Conservation (phyloP, 805 yeast genomes). For the Metschnikowia amazonensis region DNA sequence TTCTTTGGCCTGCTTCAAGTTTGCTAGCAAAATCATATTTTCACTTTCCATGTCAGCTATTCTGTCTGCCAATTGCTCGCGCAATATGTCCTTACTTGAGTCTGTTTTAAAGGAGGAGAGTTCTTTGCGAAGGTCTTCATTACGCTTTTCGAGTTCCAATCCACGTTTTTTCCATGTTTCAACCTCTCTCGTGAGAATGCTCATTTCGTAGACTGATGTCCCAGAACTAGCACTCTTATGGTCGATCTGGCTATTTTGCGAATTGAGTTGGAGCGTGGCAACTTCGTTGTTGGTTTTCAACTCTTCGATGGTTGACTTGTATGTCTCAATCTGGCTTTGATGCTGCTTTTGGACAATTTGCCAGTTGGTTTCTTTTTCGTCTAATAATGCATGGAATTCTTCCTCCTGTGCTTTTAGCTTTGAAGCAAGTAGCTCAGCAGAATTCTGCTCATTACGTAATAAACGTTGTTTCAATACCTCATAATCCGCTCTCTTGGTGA, state of each 20-base stretch:
- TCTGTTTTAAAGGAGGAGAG: conserved; percentile 53
- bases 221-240: conserved; percentile 27
- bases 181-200: conserved; percentile 68
- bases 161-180: conserved; percentile 66
- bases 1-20: conserved; percentile 48
- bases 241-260: conserved; percentile 44
- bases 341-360: conserved; percentile 50
- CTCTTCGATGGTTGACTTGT: conserved; percentile 58
- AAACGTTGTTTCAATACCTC: conserved; percentile 66
- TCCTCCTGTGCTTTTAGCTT: conserved; percentile 68
- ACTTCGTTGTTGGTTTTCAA: conserved; percentile 63
- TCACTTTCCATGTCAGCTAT: conserved; percentile 62
- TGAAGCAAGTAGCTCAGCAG: conserved; percentile 51
- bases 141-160: conserved; percentile 69
- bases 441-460: conserved; percentile 54
- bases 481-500: conserved; percentile 70
- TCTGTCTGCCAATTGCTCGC: conserved; percentile 42
- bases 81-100: conserved; percentile 36
- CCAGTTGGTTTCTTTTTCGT: conserved; percentile 76
- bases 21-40: conserved; percentile 58
- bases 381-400: conserved; percentile 62
- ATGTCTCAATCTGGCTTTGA: conserved; percentile 46
- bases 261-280: conserved; percentile 52
- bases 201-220: conserved; percentile 49
- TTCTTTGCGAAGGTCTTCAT: conserved; percentile 67